Evolutionary conservation across 305 asterid species (phyloP).

Genomic region (Salvia sclarea): DNA sequence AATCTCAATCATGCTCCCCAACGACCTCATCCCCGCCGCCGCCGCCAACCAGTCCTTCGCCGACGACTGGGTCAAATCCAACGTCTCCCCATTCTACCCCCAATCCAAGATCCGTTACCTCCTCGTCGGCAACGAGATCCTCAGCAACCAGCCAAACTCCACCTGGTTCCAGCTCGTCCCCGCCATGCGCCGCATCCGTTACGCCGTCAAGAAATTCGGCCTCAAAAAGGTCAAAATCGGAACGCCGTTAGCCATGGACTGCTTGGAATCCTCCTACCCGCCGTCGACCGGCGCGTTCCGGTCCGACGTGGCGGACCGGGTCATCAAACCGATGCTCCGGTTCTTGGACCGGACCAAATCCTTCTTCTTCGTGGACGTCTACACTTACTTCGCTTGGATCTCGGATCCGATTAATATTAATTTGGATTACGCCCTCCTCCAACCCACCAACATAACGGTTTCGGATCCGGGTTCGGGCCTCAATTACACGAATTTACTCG

Average conservation of each 20-base stretch:
- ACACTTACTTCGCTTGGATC: constrained; percentile 82
- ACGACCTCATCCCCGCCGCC: constrained; percentile 60
- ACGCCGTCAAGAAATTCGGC: constrained; percentile 54
- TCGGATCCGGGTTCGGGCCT: constrained; percentile 72
- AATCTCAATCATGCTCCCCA: constrained; percentile 84
- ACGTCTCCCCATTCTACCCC: constrained; percentile 71
- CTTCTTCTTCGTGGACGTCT: constrained; percentile 77
- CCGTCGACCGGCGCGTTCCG: constrained; percentile 81
- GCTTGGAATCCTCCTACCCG: constrained; percentile 71
- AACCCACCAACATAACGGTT: constrained; percentile 50
- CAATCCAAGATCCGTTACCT: constrained; percentile 80
- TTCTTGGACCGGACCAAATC: constrained; percentile 72
- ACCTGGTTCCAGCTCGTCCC: constrained; percentile 93
- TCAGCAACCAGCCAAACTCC: constrained; percentile 62
- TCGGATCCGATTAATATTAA: constrained; percentile 53
- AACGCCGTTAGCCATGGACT: constrained; percentile 83
- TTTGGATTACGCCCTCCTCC: constrained; percentile 67
- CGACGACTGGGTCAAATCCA: constrained; percentile 67
- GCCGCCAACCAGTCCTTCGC: constrained; percentile 69
- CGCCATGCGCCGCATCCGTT: constrained; percentile 69
- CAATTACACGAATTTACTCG: constrained; percentile 62
- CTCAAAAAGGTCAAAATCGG: constrained; percentile 68
- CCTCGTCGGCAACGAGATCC: constrained; percentile 84
- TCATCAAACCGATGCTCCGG: constrained; percentile 58
- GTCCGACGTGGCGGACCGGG: constrained; percentile 51